Evolutionary conservation across 2,329 filamentous ascomycete species (phyloP), one percentile per base, ranked within the genome.

Genomic region (Cladosporium sp.): DNA sequence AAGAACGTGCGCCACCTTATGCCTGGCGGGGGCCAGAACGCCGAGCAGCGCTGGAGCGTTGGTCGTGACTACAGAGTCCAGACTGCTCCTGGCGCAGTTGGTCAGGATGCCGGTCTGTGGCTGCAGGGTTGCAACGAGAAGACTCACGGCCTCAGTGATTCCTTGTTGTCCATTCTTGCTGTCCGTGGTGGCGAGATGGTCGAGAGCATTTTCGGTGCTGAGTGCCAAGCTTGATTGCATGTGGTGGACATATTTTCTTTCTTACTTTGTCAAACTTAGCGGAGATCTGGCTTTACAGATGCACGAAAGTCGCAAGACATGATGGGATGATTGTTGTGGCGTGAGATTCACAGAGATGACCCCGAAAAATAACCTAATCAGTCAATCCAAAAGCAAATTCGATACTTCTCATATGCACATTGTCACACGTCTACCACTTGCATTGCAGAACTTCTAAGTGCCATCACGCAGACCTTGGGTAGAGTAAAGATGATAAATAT

Each of bases 61-160:
- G 80, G 80, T 34, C 83, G 93, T 55, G 84, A 97, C 72, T 97
- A 97, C 74, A 82, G 82, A 54, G 84, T 97, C 51, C 78, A 86
- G 60, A 91, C 95, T 70, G 80, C 83, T 51, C 77, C 83, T 1
- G 86, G 83, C 30, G 80, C 83, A 50, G 88, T 97, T 36, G 82
- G 85, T n/a, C 71, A 81, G 0, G 84, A 87, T 45, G 88, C 90
- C 14, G 92, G 92, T 3, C 81, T 97, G 60, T 97, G 90, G 88
- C 80, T 97, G 67, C 94, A 97, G 73, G 93, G 93, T 34, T 97
- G 92, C 77, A 95, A 92, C 72, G 92, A 97, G 78, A 85, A 82
- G 62, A 96, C 92, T 36, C 93, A 97, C 74, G 93, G 93, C 60
- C 88, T 93, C n/a, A 73, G 72, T 25, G 73, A 74, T 59, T 70